Conservation (phyloP, 176 grass and related monocot species). For the Dendrocalamus sinicus region DNA sequence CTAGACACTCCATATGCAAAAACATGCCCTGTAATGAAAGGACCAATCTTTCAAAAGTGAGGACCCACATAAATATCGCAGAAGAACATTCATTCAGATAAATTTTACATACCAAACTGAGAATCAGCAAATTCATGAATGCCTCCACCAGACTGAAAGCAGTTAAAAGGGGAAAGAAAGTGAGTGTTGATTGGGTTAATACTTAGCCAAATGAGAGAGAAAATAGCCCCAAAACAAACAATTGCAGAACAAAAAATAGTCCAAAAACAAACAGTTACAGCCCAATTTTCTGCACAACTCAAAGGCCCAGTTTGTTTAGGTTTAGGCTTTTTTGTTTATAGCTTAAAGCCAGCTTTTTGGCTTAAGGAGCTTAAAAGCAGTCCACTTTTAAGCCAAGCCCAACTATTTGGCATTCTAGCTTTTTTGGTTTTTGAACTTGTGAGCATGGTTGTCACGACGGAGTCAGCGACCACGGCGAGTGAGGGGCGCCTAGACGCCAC, state of each 20-base stretch:
- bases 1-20: conserved; percentile 93
- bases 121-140: conserved; percentile 99
- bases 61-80: conserved; percentile 17
- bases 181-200: conserved; percentile 10
- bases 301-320: not conserved
- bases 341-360: no score
- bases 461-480: no score
- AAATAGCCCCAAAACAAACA: not conserved
- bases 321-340: no score
- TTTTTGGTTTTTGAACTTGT: no score
- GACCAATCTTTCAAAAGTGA: not conserved
- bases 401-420: no score
- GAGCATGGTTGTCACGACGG: no score
- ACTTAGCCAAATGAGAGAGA: not conserved
- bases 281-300: not conserved
- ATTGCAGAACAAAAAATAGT: no score
- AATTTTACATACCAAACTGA: conserved; percentile 85
- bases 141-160: conserved; percentile 91
- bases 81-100: not conserved
- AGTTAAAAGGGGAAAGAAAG: not conserved
- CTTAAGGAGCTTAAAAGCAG: no score
- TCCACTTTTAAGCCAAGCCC: no score
- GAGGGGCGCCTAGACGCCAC: no score
- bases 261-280: not conserved
- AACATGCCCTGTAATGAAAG: conserved; percentile 76